Base-by-base conservation (phyloP, 2,329 filamentous ascomycete species). In the Graphilbum fragrans region DNA sequence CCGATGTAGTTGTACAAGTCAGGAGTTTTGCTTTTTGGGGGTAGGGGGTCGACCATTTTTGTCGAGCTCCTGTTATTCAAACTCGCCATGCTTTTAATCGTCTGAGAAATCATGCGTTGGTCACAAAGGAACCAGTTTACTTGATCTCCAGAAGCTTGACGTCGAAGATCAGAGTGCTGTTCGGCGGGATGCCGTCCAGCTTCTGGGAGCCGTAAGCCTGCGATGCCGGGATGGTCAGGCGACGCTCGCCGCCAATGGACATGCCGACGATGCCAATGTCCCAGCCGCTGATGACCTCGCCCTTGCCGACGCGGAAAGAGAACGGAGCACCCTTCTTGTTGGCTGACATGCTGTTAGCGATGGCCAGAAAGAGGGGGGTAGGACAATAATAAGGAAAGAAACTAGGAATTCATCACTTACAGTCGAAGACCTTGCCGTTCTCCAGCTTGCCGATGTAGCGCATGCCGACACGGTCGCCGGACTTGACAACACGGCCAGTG, bases 301-400 rank as follows among this genome's bases (percentile, higher is more conserved):
- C 88, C 59, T 80, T 78, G 53, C 92, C 93, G 47, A 93, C 79
- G 72, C 90, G 94, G 78, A 96, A 96, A 52, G 74, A 75, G 70
- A 98, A 98, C 44, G 93, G 90, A 70, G 94, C 88, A 55, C 92
- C 92, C 71, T 93, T 95, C 76, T 96, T 98, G 76, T 98, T 96
- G 64, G 87, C 86, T 88, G 54, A 35, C 29, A 1, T 3, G 12
- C 18, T 29, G 18, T 14, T 18, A 9, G 27, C 17, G 25, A 22
- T 25, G 19, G 18, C 25, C 21, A 11, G 25, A 16, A 29, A 16
- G 2, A n/a, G 18, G 17, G 5, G 3, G 23, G 14, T 2, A 16
- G n/a, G 16, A 20, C 11, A 27, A 25, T n/a, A 11, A 25, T 29
- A 74, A 81, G 72, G 66, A 87, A 83, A 74, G 65, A 31, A 5